phyloP scores from a whole-genome alignment of 2,329 filamentous ascomycete species.

The Cadophora luteo-olivacea region DNA sequence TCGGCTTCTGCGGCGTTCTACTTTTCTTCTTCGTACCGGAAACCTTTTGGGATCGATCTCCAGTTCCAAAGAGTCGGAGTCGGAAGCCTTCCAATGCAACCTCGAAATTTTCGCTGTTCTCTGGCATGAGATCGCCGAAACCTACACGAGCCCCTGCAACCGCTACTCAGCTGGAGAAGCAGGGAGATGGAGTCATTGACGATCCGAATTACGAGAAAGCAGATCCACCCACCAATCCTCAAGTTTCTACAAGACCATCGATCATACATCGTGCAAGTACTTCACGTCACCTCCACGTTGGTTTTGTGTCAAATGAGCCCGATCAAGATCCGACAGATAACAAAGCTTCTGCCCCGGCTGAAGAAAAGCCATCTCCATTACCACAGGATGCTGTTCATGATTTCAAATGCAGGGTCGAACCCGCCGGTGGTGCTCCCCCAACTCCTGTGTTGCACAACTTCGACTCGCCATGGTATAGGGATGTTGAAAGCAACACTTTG shows the following conservation, averaged over 20 bases:
- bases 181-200: constrained; percentile 13
- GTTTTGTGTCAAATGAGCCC: constrained; percentile 54
- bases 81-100: constrained; percentile 20
- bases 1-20: constrained; percentile 71
- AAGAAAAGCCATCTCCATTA: neutral
- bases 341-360: neutral
- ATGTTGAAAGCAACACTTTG: constrained; percentile 32
- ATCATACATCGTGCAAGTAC: constrained; percentile 20
- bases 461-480: constrained; percentile 47
- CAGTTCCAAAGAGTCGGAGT: constrained; percentile 47
- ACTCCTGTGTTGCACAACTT: constrained; percentile 47
- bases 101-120: constrained; percentile 33
- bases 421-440: constrained; percentile 35
- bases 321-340: constrained; percentile 24
- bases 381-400: neutral
- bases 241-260: constrained; percentile 20
- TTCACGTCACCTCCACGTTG: constrained; percentile 55
- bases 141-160: neutral
- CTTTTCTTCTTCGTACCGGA: constrained; percentile 93
- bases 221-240: neutral
- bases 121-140: constrained; percentile 24
- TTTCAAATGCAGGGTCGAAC: constrained; percentile 27
- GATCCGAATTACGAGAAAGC: constrained; percentile 9
- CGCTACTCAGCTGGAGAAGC: constrained; percentile 8
- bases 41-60: constrained; percentile 92